Base-by-base conservation (phyloP, 805 yeast genomes). In the Hyphopichia homilentoma region DNA sequence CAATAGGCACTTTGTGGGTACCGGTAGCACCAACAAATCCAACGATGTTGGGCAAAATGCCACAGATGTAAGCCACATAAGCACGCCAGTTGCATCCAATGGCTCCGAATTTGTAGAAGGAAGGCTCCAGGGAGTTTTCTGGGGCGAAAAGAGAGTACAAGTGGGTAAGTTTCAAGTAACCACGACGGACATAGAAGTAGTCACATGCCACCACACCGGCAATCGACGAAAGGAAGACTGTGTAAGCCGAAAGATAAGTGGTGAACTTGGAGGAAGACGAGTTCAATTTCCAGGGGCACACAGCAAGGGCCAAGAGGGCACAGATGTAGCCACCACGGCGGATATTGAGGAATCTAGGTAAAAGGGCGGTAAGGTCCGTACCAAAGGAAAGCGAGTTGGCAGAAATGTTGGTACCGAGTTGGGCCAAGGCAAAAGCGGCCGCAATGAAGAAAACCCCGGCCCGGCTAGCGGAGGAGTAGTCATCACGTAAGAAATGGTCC, bases 1-100 rank as follows among this genome's bases (percentile, higher is more conserved):
- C 95, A 29, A 65, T 61, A 18, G 95, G 94, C 11, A 86, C 94
- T 6, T 29, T 35, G 38, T 67, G 71, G n/a, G 79, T 73, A 24
- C 81, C 84, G 16, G 84, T 78, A 7, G 88, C 87, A 41, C 95
- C 87, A 5, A 81, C 90, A 47, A 87, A 87, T 2, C 96, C 96
- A 14, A 83, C 83, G 50, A 87, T 80, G 48, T 86, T 87, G 29
- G 95, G 93, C 21, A 78, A 64, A 38, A 88, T 80, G 34, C 95
- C 95, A 44, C 80, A 70, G 43, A 87, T 54, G 54, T 87, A 87
- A 1, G 95, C 93, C 20, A 70, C 76, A 44, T 75, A 79, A 2
- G 90, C 96, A 54, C 95, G 71, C 93, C 94, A 84, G 53, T 86
- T 85, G 56, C 76, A 46, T 24, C 96, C 96, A 29, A 65, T 59